Evolutionary conservation across 2,329 filamentous ascomycete species (phyloP), one percentile per base, ranked within the genome.

Genomic region (Nothopassalora personata): DNA sequence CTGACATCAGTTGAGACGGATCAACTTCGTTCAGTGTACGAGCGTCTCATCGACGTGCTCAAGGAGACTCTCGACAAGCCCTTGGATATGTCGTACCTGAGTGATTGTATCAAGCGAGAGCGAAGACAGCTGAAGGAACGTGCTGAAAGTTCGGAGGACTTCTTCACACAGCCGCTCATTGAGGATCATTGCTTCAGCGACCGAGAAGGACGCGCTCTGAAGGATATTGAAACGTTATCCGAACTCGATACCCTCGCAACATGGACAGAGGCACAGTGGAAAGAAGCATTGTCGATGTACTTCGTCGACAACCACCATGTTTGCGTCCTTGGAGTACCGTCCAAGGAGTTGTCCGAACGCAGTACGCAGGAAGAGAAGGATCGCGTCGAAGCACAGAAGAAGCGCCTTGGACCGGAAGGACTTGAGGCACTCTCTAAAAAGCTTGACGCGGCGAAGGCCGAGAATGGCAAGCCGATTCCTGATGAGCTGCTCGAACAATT

Each of bases 121-220:
- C 85, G 86, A 63, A 85, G 92, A 50, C 89, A 92, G 68, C 83
- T 91, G 69, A 92, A 91, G 71, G 93, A 90, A 66, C 84, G 88
- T 47, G 89, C 90, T 0, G 94, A 99, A 74, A 86, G 85, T 53
- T 90, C 88, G 2, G 86, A 90, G 56, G 84, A 86, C 23, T 90
- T 91, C 64, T 96, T 93, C 73, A 87, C 90, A 0, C 87, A 86
- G 63, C 89, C 89, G 60, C 87, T 97, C 61, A 96, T 97, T 68
- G 88, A 87, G 13, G 92, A 97, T 71, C 96, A 95, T 71, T 82
- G 97, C 9, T 99, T 94, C 70, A 94, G 93, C 30, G 85, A 86
- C 53, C 84, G 91, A 33, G 88, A 96, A 72, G 95, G 94, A n/a
- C 74, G 68, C 10, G 73, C 79, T 51, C 71, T 81, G 8, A 72